Evolutionary conservation across 2,329 filamentous ascomycete species (phyloP), one percentile per base, ranked within the genome.

Genomic region (Achaetomium macrosporum): DNA sequence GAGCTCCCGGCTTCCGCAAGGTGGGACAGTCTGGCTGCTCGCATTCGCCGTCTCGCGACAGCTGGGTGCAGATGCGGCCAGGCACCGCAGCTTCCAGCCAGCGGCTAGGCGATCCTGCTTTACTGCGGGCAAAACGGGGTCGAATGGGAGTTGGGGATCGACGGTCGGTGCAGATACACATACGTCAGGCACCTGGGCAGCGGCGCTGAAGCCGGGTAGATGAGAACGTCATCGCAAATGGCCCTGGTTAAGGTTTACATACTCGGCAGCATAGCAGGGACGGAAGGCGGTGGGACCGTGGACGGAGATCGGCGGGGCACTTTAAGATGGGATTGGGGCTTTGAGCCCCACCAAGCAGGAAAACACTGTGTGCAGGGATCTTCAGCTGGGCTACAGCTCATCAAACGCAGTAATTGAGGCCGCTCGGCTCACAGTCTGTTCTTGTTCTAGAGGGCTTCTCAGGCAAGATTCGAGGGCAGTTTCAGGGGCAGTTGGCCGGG

Each of bases 161-260:
- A 25, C 11, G 29, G 39, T 42, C 7, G 25, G 4, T 25, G 25
- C 25, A 25, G 7, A 25, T 49, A 35, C 31, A 13, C 19, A 31
- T 16, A 44, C 43, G 40, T 55, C 47, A 51, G 53, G 43, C 35
- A 40, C 43, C 44, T 19, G 29, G 25, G 50, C 25, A 49, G 47
- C 29, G 42, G 17, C 40, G 37, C 39, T 43, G 41, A 20, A 29
- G 30, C 45, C 31, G 33, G 48, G 42, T 36, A 31, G 39, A 54
- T 31, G 42, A 56, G 56, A 51, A 58, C 56, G 56, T 58, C 56
- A 58, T 58, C 47, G 15, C 52, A 52, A 42, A 33, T 37, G 39
- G 30, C 42, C 49, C 33, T 15, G 36, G 44, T 40, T 33, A 42
- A 17, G 51, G 29, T 52, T 47, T 54, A 42, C 25, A 42, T 49